Percentiles rank a stretch among this genome's conserved stretches.
These are phyloP conservation scores for Corylus heterophylla DNA, from an alignment of 306 rosid species.

Conservation along the genomic window DNA sequence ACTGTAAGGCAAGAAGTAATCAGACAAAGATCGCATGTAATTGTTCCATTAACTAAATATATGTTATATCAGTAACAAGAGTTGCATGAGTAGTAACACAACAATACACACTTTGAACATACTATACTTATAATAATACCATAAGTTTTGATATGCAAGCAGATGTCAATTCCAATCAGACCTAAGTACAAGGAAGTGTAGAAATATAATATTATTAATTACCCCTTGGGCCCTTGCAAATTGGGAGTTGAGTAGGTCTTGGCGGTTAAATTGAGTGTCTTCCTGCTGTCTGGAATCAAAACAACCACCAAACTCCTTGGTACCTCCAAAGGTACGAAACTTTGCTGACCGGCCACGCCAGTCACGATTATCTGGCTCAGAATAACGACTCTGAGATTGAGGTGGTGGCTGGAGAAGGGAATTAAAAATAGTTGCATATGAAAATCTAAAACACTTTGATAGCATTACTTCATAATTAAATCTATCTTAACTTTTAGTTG, in stretches of 20 bases:
- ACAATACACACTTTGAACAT: not conserved
- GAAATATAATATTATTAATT: constrained; percentile 16
- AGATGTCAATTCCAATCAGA: not conserved
- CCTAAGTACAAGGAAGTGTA: too few species aligned
- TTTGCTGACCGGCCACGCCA: constrained; percentile 92
- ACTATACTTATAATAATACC: not conserved
- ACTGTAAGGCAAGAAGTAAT: not conserved
- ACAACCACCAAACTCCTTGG: constrained; percentile 61
- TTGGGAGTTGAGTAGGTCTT: constrained; percentile 60
- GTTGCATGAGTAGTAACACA: not conserved
- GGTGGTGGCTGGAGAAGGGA: constrained; percentile 49
- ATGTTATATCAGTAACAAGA: not conserved
- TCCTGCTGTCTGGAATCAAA: constrained; percentile 61
- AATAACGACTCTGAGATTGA: constrained; percentile 62
- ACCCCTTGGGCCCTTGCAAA: constrained; percentile 68
- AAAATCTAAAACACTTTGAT: not conserved
- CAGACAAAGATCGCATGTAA: not conserved
- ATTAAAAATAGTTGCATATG: not conserved
- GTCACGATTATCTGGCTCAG: constrained; percentile 88
- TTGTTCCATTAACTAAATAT: too few species aligned
- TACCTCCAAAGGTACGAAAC: constrained; percentile 57
- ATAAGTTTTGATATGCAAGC: not conserved
- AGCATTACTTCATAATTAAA: not conserved
- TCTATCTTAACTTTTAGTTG: not conserved
- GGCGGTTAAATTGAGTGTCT: constrained; percentile 53